Base-by-base conservation (phyloP, 1,284 basidiomycete species). In the Athelia psychrophila region DNA sequence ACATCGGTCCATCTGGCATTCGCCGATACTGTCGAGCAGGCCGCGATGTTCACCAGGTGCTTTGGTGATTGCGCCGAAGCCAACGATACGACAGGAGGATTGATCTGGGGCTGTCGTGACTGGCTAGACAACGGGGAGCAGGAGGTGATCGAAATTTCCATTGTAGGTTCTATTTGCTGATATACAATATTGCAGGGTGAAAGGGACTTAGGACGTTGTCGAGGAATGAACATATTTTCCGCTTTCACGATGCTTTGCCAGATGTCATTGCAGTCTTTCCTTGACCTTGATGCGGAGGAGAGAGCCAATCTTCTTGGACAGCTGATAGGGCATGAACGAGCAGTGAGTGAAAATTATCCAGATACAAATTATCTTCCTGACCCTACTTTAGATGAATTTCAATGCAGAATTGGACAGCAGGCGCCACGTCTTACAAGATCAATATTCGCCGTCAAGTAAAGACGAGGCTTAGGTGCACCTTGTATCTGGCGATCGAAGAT, bases 171-270 rank as follows among this genome's bases (percentile, higher is more conserved):
- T 16, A 49, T 36, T 45, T 23, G 20, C 5, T 24, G 47, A 23
- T 47, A 44, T 50, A 32, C 27, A 47, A 27, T 38, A 35, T 20
- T 54, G n/a, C 61, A 88, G 79, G 81, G 80, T 40, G 85, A 89
- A 58, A 61, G 62, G 13, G 74, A 79, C 57, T 65, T 90, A 40
- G 74, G 78, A 0, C 62, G 62, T 5, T 68, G 79, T 3, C 67
- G 74, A 15, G 81, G 84, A 16, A 83, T 89, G 79, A 90, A 90
- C 56, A 65, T 69, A 2, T 88, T 88, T 61, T 79, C 80, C 1
- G 81, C 88, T 8, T 75, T 78, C 22, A 65, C 84, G 3, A 75
- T 90, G 53, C 67, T 89, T 0, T 80, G 75, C 47, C 78, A 83
- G 54, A 71, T 73, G n/a, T 67, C 71, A 3, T 58, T 85, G 2